Base-by-base conservation (phyloP, 306 rosid species). In the Prunus kanzakura region DNA sequence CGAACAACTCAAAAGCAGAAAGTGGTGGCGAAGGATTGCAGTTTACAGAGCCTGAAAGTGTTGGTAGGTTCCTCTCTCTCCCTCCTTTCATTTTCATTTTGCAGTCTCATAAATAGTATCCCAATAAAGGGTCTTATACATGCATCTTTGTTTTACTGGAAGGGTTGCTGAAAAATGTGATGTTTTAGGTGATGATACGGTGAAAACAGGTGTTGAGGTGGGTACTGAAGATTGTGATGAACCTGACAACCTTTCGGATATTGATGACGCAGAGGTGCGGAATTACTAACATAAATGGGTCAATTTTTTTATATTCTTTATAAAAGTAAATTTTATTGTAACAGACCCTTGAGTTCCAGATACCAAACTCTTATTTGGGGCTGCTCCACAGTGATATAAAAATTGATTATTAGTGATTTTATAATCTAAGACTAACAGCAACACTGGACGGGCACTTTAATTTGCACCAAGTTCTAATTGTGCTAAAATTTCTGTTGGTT, bases 191-290 rank as follows among this genome's bases (percentile, higher is more conserved):
- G 61, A 71, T 75, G 29, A 70, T 20, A 67, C 71, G 19, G 76
- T 20, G 50, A 58, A 75, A 45, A 27, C 49, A 61, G 69, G 19
- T 10, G 32, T 22, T 66, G 79, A 66, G 22, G 70, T 19, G 0
- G 75, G 32, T 67, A 64, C 11, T 67, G 73, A 57, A 73, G 65
- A 25, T 11, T 45, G 56, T 22, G 79, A 81, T 47, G 70, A 76
- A 55, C 72, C 74, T 71, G 84, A 65, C 47, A 76, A 71, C 71
- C 71, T 71, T 64, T 81, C 78, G 0, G 81, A 81, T 71, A 81
- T 81, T 3, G 84, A 81, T 72, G 78, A 81, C 35, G 67, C 18
- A 45, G 84, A 81, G 84, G 84, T 81, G 19, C 10, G 1, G 9
- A 71, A 52, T n/a, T 20, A 71, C 35, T 43, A 52, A 19, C 13